Evolutionary conservation across 2,329 filamentous ascomycete genomes (phyloP), one percentile per base, ranked within the genome.

Genomic region (Fusarium ambrosium): DNA sequence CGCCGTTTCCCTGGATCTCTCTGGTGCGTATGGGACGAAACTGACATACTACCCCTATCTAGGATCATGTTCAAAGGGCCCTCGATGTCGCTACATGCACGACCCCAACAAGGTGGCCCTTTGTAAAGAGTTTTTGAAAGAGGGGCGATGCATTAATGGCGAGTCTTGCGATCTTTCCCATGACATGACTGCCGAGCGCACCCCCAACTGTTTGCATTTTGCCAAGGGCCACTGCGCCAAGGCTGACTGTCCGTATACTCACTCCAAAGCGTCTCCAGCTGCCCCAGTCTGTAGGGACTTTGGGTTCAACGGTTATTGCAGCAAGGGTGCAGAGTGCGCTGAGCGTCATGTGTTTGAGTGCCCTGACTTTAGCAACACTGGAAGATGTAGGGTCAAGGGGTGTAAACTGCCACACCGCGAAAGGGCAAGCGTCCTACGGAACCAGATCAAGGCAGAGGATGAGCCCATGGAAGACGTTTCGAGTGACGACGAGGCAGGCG

Each of bases 311-410:
- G 96, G 97, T 63, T 98, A 95, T 84, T 98, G 97, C 86, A 92
- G 93, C 71, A 94, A 93, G 81, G 97, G 96, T 70, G 88, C 89
- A 66, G 84, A 88, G 65, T 98, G 97, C 84, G 84, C 90, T 70
- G 91, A 97, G 74, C 93, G 95, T 71, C 97, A 99, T 86, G 93
- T 96, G 68, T 93, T 93, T 84, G 96, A 98, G 84, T 98, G 97
- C 84, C 96, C 97, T 72, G 94, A 97, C 82, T 98, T 97, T 87
- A 94, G 94, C 89, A 97, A 98, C 85, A 94, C 90, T 70, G 96
- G 96, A 79, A 87, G 88, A 72, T 99, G 97, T 90, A 92, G 91
- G 82, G 91, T 90, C 82, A 91, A 92, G 84, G 92, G 92, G 76
- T 98, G 96, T 87, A 93, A 93, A 81, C 89, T 98, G 64, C 93